phyloP scores from a whole-genome alignment of 192 early-diverging fungal genomes.

The Dissophora ornata region DNA sequence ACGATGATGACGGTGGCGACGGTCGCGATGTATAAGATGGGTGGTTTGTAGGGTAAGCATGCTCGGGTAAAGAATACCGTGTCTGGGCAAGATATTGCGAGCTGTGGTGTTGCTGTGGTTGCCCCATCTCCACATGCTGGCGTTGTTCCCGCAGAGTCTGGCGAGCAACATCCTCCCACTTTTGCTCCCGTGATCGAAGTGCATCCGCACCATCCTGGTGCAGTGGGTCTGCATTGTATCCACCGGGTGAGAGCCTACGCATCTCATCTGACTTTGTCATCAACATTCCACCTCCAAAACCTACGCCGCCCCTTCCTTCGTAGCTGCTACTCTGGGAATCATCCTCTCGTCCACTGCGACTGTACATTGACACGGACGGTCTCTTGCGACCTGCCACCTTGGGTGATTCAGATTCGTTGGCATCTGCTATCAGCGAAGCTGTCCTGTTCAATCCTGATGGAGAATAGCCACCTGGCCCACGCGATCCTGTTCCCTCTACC shows the following conservation, averaged over 20 bases:
- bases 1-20: slow-evolving; percentile 1
- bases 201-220: slow-evolving; percentile 17
- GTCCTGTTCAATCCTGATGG: not conserved
- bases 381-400: slow-evolving; percentile 18
- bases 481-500: not conserved
- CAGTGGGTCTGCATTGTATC: slow-evolving; percentile 3
- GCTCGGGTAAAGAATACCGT: no score
- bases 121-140: no score
- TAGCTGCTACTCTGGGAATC: not conserved
- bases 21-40: no score
- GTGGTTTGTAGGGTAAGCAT: no score
- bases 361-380: slow-evolving; percentile 39
- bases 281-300: not conserved
- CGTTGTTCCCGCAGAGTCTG: not conserved
- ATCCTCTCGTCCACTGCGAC: not conserved
- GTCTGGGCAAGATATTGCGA: not conserved
- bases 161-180: not conserved
- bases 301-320: not conserved
- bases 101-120: slow-evolving; percentile 1
- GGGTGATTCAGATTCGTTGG: not conserved
- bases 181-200: not conserved
- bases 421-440: not conserved
- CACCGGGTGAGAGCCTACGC: not conserved
- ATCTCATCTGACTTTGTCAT: not conserved
- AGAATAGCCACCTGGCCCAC: not conserved